Conservation (phyloP, 371 early-diverging fungal species). For the Mycotypha africana region DNA sequence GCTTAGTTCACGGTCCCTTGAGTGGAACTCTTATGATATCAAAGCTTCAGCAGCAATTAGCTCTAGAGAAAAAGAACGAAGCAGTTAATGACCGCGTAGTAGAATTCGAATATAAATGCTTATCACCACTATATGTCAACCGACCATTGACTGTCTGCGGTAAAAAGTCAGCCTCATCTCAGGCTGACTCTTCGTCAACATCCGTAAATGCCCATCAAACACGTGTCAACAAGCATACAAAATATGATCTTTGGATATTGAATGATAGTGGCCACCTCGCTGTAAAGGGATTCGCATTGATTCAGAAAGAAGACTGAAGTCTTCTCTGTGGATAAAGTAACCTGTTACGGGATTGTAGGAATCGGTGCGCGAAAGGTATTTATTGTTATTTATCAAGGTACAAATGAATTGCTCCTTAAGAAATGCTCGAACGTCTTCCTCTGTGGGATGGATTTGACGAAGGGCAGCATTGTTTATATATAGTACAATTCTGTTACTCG, state of each 20-base stretch:
- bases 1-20: slow-evolving; percentile 82
- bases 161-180: slow-evolving; percentile 18
- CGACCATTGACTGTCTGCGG: slow-evolving; percentile 50
- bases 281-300: slow-evolving; percentile 70
- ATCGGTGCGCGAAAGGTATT: no score
- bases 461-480: no score
- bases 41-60: slow-evolving; percentile 39
- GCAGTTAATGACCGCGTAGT: slow-evolving; percentile 8
- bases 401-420: no score
- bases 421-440: no score
- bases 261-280: slow-evolving; percentile 62
- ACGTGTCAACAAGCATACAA: slow-evolving; percentile 10
- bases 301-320: slow-evolving; percentile 1
- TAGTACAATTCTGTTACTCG: no score
- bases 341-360: no score
- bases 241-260: slow-evolving; percentile 68
- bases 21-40: slow-evolving; percentile 70
- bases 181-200: no score
- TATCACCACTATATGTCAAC: slow-evolving; percentile 61
- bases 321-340: slow-evolving; percentile 6
- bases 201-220: no score
- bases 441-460: no score
- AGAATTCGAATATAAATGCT: slow-evolving; percentile 66
- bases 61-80: neutral
- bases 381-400: no score